Evolutionary conservation across 805 yeast genomes (phyloP).

Genomic region (Ogataea philodendri): DNA sequence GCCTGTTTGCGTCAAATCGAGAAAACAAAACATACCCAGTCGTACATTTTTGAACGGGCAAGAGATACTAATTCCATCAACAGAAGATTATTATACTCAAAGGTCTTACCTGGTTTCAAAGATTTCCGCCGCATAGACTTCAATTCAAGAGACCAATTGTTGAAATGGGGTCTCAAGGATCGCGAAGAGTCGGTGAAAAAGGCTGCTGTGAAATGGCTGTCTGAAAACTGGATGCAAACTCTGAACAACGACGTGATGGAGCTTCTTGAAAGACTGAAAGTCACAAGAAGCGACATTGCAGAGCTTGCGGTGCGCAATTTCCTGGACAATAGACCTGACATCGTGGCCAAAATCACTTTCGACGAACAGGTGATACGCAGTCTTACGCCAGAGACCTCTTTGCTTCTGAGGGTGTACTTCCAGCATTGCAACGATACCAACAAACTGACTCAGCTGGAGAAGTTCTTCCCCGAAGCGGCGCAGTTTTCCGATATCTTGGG

Average conservation of each 20-base stretch:
- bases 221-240: constrained; percentile 67
- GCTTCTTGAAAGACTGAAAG: constrained; percentile 68
- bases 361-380: constrained; percentile 66
- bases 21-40: constrained; percentile 51
- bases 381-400: constrained; percentile 71
- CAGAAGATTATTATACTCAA: constrained; percentile 69
- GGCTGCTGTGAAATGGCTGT: constrained; percentile 71
- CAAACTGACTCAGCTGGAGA: constrained; percentile 55
- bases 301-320: constrained; percentile 63
- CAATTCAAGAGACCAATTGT: constrained; percentile 58
- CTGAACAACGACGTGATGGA: constrained; percentile 69
- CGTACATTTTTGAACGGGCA: constrained; percentile 72
- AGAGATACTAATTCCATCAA: constrained; percentile 72
- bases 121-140: constrained; percentile 52
- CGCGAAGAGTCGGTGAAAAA: constrained; percentile 70
- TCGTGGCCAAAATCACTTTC: constrained; percentile 57
- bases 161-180: constrained; percentile 85
- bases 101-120: constrained; percentile 64
- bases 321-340: constrained; percentile 60
- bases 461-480: constrained; percentile 75
- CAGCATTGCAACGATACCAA: constrained; percentile 58
- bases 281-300: constrained; percentile 65
- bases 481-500: constrained; percentile 60
- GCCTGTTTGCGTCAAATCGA: constrained; percentile 74
- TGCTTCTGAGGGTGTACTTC: constrained; percentile 66